phyloP scores from a whole-genome alignment of 2,329 filamentous ascomycete species.

The Ceratocystis diversiconidia region DNA sequence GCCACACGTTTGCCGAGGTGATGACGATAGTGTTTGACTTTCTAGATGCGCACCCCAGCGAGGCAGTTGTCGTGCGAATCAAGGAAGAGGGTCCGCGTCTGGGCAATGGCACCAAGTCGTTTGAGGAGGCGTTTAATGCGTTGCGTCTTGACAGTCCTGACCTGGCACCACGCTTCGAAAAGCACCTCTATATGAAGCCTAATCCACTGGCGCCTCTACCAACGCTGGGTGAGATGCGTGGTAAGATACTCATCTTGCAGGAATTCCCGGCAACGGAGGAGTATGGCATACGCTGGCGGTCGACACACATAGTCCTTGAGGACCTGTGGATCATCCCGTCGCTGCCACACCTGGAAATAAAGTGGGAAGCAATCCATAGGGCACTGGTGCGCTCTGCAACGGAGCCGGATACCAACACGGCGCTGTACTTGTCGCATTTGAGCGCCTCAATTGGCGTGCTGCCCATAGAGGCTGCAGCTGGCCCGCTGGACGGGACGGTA shows the following conservation, averaged over 20 bases:
- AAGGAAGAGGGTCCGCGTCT: conserved; percentile 32
- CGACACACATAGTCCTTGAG: conserved; percentile 32
- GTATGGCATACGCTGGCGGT: conserved; percentile 34
- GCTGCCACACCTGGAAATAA: conserved; percentile 31
- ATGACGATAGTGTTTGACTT: conserved; percentile 33
- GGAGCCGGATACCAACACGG: conserved; percentile 26
- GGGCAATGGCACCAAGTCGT: conserved; percentile 27
- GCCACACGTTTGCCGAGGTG: conserved; percentile 32
- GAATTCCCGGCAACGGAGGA: conserved; percentile 29
- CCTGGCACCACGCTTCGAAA: conserved; percentile 23
- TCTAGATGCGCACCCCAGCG: conserved; percentile 31
- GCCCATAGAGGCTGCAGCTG: conserved; percentile 37
- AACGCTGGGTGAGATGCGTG: conserved; percentile 32
- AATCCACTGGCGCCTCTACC: conserved; percentile 26
- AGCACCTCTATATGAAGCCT: conserved; percentile 28
- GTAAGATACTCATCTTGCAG: conserved; percentile 34
- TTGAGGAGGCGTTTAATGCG: conserved; percentile 32
- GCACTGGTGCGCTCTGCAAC: conserved; percentile 29
- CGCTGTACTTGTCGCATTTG: conserved; percentile 33
- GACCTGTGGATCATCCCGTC: conserved; percentile 34
- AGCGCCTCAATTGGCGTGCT: conserved; percentile 35
- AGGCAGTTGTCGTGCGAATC: conserved; percentile 36
- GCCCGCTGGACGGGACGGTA: conserved; percentile 30
- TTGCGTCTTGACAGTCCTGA: conserved; percentile 28
- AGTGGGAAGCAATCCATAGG: conserved; percentile 32